A percentile compares a stretch with the other conserved stretches of the same genome.
These are phyloP conservation scores for Fusarium sp. DNA, from an alignment of 2,329 filamentous ascomycete species.

Conservation along the genomic window DNA sequence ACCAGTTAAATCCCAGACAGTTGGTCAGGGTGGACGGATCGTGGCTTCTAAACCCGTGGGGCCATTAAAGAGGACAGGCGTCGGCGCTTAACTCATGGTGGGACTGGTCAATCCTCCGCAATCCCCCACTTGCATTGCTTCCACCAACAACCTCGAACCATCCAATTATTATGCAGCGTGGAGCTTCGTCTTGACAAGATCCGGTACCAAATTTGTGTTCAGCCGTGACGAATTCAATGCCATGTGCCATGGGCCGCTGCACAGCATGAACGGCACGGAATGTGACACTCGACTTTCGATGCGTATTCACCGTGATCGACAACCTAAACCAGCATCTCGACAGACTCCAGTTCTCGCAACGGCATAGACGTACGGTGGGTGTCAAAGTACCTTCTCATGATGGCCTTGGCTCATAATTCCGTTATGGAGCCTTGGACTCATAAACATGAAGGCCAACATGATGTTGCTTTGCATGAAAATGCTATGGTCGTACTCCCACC, in stretches of 20 bases:
- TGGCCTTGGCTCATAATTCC: not conserved
- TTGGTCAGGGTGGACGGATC: slow-evolving; percentile 41
- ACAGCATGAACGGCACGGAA: slow-evolving; percentile 39
- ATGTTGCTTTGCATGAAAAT: slow-evolving; percentile 16
- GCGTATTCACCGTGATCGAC: slow-evolving; percentile 30
- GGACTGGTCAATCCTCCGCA: slow-evolving; percentile 43
- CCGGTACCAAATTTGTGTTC: slow-evolving; percentile 11
- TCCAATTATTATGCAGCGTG: slow-evolving; percentile 21
- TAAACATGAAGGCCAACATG: slow-evolving; percentile 6
- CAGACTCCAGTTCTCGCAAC: slow-evolving; percentile 17
- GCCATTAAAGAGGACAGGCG: slow-evolving; percentile 62
- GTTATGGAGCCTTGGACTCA: not conserved
- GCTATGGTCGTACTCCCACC: not conserved
- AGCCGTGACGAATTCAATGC: slow-evolving; percentile 25
- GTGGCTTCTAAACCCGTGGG: slow-evolving; percentile 50
- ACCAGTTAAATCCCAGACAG: slow-evolving; percentile 38
- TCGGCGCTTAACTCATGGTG: slow-evolving; percentile 66
- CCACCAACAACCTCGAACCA: slow-evolving; percentile 54
- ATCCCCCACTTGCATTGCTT: slow-evolving; percentile 51
- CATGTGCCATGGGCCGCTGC: slow-evolving; percentile 37
- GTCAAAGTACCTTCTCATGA: not conserved
- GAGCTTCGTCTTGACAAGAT: slow-evolving; percentile 14
- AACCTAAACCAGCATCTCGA: slow-evolving; percentile 24
- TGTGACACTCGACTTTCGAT: slow-evolving; percentile 39
- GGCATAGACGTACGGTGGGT: slow-evolving; percentile 11